phyloP scores from a whole-genome alignment of 2,329 filamentous ascomycete species.

The Pseudogymnoascus sp. region DNA sequence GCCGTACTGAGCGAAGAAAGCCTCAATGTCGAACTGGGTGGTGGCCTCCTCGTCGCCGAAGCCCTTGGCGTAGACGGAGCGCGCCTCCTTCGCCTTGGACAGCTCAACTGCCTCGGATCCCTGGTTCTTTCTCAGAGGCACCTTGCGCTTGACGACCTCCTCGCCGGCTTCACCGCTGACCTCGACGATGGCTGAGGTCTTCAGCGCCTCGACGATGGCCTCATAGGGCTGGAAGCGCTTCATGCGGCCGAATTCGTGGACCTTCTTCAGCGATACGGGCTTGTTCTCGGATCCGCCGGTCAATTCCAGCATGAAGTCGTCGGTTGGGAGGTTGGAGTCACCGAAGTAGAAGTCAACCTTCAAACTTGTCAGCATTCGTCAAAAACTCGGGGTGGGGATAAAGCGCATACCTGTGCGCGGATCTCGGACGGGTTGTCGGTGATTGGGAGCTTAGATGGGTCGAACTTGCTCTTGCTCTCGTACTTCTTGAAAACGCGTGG shows the following conservation, averaged over 20 bases:
- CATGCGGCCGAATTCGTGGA: constrained; percentile 93
- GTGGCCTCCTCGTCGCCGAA: constrained; percentile 78
- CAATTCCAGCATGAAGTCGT: constrained; percentile 76
- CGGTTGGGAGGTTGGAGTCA: constrained; percentile 79
- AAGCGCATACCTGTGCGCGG: constrained; percentile 49
- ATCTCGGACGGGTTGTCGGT: constrained; percentile 58
- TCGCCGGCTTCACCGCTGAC: constrained; percentile 65
- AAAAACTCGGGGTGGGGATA: constrained; percentile 12
- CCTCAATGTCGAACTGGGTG: constrained; percentile 90
- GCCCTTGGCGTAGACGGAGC: constrained; percentile 86
- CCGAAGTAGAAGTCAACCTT: constrained; percentile 96
- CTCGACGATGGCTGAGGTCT: constrained; percentile 65
- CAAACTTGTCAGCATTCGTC: neutral
- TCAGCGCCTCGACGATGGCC: constrained; percentile 74
- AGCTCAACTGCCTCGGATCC: constrained; percentile 38
- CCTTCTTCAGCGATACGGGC: constrained; percentile 66
- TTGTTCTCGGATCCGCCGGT: constrained; percentile 75
- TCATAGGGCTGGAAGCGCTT: constrained; percentile 83
- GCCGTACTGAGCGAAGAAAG: constrained; percentile 78
- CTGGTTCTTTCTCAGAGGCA: constrained; percentile 51
- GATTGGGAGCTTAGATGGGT: constrained; percentile 46
- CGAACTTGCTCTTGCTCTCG: constrained; percentile 45
- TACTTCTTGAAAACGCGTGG: constrained; percentile 24
- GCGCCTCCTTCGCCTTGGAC: constrained; percentile 54
- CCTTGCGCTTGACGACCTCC: constrained; percentile 70